Base-by-base conservation (phyloP, 257 asterid species). In the Forsythia suspensa region DNA sequence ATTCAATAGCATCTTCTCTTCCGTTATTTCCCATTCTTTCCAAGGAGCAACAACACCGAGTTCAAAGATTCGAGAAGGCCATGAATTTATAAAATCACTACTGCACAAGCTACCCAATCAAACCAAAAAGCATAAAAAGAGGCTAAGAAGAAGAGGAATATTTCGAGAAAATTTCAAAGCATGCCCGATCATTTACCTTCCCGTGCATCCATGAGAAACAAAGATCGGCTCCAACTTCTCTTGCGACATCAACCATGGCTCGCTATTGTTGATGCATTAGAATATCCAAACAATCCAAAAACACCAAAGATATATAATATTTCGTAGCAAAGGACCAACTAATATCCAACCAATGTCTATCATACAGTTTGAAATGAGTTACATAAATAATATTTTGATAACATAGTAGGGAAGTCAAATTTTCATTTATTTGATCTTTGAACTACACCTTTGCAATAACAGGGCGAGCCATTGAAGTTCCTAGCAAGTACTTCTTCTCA, bases 211-310 rank as follows among this genome's bases (percentile, higher is more conserved):
- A 87, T 93, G 99, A 78, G 96, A 84, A 83, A 95, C 98, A n/a
- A n/a, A 41, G 98, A 90, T 95, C 99, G 65, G 99, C 99, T 76
- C 99, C 98, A 86, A 95, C 98, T 81, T 90, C 97, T 83, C 87
- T 89, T 65, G 99, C 99, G 73, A 86, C 98, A 88, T 95, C 99
- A 76, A 95, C 99, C 99, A 93, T 95, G 8, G 99, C 99, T 98
- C 92, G 91, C 82, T 7, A 80, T 81, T 59, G 20, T 55, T 75
- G 76, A 83, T 59, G 72, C 80, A 68, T 63, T 70, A 76, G 40
- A 48, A 81, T 16, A 36, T 11, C 46, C 21, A 73, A 79, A 36
- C 82, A 75, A 59, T 3, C 66, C 16, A 24, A 24, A 24, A 63
- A 66, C 52, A 44, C 42, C 65, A n/a, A n/a, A 42, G 61, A 73